A percentile compares a stretch with the other conserved stretches of the same genome.
Conservation (phyloP, 2,329 filamentous ascomycete genomes). For the Colletotrichum aenigma region DNA sequence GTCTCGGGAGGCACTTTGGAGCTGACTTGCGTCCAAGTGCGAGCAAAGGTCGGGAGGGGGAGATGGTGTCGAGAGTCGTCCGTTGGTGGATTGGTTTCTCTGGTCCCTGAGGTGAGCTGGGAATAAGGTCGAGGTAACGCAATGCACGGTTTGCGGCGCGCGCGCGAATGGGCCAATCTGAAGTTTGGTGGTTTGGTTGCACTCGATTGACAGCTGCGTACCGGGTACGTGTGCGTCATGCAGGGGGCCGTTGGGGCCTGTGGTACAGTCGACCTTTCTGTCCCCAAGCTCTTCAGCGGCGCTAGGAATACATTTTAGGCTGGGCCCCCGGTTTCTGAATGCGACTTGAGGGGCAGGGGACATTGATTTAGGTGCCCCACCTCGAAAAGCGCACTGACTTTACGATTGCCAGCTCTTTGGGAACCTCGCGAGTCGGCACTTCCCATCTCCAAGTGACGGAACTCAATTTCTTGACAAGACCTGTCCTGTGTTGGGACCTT, state of each 20-base stretch:
- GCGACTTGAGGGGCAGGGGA: conserved; percentile 1
- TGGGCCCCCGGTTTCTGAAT: neutral
- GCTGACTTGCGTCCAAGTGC: neutral
- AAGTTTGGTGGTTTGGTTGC: neutral
- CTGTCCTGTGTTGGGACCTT: neutral
- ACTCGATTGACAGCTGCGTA: conserved; percentile 2
- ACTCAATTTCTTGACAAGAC: neutral
- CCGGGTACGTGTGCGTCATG: neutral
- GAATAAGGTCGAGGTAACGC: conserved; percentile 1
- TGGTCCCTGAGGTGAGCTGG: neutral
- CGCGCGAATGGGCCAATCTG: conserved; percentile 1
- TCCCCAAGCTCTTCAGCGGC: neutral
- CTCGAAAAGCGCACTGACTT: conserved; percentile 12
- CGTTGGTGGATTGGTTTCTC: neutral
- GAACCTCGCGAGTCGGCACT: neutral
- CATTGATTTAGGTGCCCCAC: neutral
- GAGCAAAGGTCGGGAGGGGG: neutral
- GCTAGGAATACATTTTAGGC: conserved; percentile 8
- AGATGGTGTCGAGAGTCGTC: neutral
- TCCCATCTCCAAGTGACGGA: neutral
- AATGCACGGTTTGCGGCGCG: neutral
- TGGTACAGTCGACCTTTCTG: neutral
- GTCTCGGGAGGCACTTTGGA: neutral
- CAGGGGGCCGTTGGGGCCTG: too few species aligned
- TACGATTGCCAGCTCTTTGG: neutral